Conservation (phyloP, 306 rosid genomes). For the Prosopis cineraria region DNA sequence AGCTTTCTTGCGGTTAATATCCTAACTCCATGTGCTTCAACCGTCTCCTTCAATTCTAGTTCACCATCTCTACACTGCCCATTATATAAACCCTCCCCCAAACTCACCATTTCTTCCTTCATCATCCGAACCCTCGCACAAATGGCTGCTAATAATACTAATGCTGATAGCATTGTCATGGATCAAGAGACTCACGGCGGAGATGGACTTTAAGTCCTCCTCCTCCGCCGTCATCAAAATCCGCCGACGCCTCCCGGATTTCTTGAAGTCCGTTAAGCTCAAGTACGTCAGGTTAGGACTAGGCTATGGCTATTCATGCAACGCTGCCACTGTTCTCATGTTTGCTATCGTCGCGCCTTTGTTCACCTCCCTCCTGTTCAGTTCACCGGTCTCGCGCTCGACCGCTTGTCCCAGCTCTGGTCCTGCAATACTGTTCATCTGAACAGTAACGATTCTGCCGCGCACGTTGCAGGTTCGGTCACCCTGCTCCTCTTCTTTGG, state of each 20-base stretch:
- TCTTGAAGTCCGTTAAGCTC: constrained; percentile 63
- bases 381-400: constrained; percentile 37
- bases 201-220: constrained; percentile 61
- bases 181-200: constrained; percentile 65
- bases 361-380: constrained; percentile 33
- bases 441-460: constrained; percentile 38
- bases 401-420: constrained; percentile 49
- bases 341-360: constrained; percentile 42
- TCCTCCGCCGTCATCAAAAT: constrained; percentile 60
- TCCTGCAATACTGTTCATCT: constrained; percentile 42
- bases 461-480: constrained; percentile 40
- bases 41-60: background rate
- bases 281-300: constrained; percentile 69
- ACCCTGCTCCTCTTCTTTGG: constrained; percentile 3
- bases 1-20: constrained; percentile 6
- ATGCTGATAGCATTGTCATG: constrained; percentile 48
- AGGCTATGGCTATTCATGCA: constrained; percentile 63
- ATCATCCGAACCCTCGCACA: background rate
- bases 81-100: background rate
- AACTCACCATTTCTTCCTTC: background rate
- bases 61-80: background rate
- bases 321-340: constrained; percentile 51
- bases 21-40: background rate
- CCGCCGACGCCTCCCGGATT: constrained; percentile 59
- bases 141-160: background rate